Conservation (phyloP, 108 stramenopile species). For the Skeletonema menzelii region DNA sequence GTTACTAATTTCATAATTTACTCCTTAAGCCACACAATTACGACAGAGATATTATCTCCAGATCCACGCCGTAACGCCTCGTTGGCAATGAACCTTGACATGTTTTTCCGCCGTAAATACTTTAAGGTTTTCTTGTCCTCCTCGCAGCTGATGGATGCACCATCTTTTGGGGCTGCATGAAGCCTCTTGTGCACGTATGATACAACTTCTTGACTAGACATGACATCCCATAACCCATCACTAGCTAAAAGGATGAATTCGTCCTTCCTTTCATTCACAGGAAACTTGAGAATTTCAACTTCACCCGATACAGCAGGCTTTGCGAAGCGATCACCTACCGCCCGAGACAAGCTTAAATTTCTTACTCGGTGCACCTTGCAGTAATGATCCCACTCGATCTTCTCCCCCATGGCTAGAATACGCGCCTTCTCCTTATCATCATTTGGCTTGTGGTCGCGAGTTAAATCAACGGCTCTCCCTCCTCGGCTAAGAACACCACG, state of each 20-base stretch:
- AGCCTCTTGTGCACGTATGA: slow-evolving; percentile 72
- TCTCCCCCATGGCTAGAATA: slow-evolving; percentile 65
- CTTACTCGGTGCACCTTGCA: slow-evolving; percentile 62
- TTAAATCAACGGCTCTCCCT: slow-evolving; percentile 70
- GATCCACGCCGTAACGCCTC: slow-evolving; percentile 81
- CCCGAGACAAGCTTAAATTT: slow-evolving; percentile 80
- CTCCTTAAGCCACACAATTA: slow-evolving; percentile 79
- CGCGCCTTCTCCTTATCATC: slow-evolving; percentile 59
- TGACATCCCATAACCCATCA: slow-evolving; percentile 98
- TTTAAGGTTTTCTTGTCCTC: slow-evolving; percentile 37
- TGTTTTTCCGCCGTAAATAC: slow-evolving; percentile 52
- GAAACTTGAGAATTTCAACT: slow-evolving; percentile 65
- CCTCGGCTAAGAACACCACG: slow-evolving; percentile 83
- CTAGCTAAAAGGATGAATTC: slow-evolving; percentile 73
- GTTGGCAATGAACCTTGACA: slow-evolving; percentile 70
- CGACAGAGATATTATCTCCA: slow-evolving; percentile 82
- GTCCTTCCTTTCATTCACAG: slow-evolving; percentile 42
- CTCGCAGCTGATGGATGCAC: slow-evolving; percentile 25
- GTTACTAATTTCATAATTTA: no score
- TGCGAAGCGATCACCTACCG: slow-evolving; percentile 74
- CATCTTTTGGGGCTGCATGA: slow-evolving; percentile 45
- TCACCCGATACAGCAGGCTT: slow-evolving; percentile 75
- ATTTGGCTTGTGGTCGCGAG: slow-evolving; percentile 80
- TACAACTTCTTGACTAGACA: slow-evolving; percentile 94
- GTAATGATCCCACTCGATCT: slow-evolving; percentile 58